A percentile compares a stretch with the other conserved stretches of the same genome.
These are phyloP conservation scores for Radiomyces spectabilis DNA, from an alignment of 192 early-diverging fungal species.

Conservation along the genomic window DNA sequence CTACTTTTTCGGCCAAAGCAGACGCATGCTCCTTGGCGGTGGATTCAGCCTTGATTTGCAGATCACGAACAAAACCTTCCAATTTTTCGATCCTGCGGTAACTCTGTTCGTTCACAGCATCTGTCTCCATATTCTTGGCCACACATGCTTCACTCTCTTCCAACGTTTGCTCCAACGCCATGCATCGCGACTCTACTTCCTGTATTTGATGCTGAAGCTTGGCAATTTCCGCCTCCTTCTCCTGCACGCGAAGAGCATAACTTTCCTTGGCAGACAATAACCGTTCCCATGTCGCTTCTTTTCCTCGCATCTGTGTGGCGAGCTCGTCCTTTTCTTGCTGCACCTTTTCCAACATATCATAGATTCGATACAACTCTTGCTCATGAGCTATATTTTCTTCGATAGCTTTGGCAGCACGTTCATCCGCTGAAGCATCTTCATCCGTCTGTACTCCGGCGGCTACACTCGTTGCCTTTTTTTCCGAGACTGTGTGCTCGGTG, in stretches of 20 bases:
- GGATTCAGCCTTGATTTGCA: neutral
- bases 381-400: neutral
- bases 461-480: no score
- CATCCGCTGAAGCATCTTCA: no score
- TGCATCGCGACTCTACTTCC: neutral
- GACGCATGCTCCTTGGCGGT: neutral
- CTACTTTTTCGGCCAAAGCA: constrained; percentile 3
- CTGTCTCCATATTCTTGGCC: neutral
- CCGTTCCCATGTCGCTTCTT: constrained; percentile 15
- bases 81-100: constrained; percentile 8
- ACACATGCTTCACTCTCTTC: constrained; percentile 1
- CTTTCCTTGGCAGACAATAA: constrained; percentile 17
- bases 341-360: constrained; percentile 10
- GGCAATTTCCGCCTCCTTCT: neutral
- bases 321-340: constrained; percentile 2
- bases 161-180: neutral
- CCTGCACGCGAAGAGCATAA: constrained; percentile 2
- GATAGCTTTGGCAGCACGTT: no score
- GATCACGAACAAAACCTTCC: neutral
- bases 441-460: no score
- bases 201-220: neutral
- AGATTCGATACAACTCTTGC: neutral
- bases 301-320: constrained; percentile 1
- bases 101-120: constrained; percentile 6
- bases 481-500: no score